phyloP scores from a whole-genome alignment of 257 asterid species.

The Knoxia roxburghii region DNA sequence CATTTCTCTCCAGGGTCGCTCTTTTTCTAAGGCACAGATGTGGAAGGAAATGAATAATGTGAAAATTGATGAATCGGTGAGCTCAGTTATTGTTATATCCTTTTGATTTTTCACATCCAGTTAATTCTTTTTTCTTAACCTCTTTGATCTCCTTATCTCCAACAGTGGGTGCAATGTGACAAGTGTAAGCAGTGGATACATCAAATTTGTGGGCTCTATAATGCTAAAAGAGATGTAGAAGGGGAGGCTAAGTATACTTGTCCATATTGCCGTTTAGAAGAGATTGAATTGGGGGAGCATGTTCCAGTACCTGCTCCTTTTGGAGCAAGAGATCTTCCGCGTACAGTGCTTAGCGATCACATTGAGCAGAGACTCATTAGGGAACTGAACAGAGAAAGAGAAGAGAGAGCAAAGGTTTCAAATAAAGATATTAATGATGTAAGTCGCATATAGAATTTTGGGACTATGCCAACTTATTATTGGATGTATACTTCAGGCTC shows the following conservation, averaged over 20 bases:
- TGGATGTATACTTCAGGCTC: neutral
- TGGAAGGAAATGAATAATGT: slow-evolving; percentile 36
- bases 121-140: slow-evolving; percentile 3
- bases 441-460: slow-evolving; percentile 15
- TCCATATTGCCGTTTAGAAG: slow-evolving; percentile 52
- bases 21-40: slow-evolving; percentile 41
- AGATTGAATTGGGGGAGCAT: slow-evolving; percentile 32
- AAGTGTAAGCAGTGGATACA: slow-evolving; percentile 68
- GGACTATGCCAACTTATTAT: neutral
- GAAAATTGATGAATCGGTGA: slow-evolving; percentile 46
- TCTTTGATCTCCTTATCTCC: slow-evolving; percentile 19
- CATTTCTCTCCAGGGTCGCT: slow-evolving; percentile 39
- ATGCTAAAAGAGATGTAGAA: slow-evolving; percentile 39
- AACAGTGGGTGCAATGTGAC: slow-evolving; percentile 79
- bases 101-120: slow-evolving; percentile 11
- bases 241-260: slow-evolving; percentile 46
- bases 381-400: slow-evolving; percentile 52
- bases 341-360: slow-evolving; percentile 64
- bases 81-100: slow-evolving; percentile 19
- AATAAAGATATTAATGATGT: slow-evolving; percentile 54
- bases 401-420: slow-evolving; percentile 41
- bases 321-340: slow-evolving; percentile 61
- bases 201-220: slow-evolving; percentile 69
- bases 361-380: slow-evolving; percentile 53
- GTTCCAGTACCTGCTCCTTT: slow-evolving; percentile 26